These are phyloP conservation scores for Polyporus tsugae DNA, from an alignment of 1,284 basidiomycete species.

Conservation along the genomic window DNA sequence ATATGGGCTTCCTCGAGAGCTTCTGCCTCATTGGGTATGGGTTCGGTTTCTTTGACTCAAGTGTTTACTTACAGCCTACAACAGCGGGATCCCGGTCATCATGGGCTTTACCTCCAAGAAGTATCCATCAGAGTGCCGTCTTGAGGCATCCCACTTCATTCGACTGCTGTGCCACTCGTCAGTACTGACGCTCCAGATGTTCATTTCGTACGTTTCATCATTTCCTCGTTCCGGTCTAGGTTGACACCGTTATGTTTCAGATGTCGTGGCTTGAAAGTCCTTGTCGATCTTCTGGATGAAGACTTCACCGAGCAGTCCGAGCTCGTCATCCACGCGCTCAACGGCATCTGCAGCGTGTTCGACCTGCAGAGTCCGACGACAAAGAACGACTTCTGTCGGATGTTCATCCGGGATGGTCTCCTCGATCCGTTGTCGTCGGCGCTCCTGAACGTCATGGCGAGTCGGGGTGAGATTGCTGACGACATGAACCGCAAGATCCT, in stretches of 20 bases:
- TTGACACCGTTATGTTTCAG: constrained; percentile 49
- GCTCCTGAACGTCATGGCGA: constrained; percentile 86
- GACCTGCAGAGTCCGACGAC: constrained; percentile 95
- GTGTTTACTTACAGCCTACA: constrained; percentile 12
- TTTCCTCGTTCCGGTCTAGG: no score
- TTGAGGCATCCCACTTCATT: constrained; percentile 97
- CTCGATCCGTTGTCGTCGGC: constrained; percentile 93
- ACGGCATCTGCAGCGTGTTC: constrained; percentile 95
- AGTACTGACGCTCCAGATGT: constrained; percentile 95
- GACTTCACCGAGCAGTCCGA: constrained; percentile 91
- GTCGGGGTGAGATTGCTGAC: constrained; percentile 68
- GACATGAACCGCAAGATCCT: constrained; percentile 91
- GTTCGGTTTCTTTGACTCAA: not conserved
- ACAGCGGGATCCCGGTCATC: constrained; percentile 89
- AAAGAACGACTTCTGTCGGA: constrained; percentile 97
- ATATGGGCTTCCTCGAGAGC: constrained; percentile 90
- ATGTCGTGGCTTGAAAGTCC: constrained; percentile 91
- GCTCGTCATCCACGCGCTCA: constrained; percentile 93
- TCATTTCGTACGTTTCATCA: constrained; percentile 80
- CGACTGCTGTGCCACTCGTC: constrained; percentile 93
- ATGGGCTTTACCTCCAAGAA: constrained; percentile 96
- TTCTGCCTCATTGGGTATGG: constrained; percentile 92
- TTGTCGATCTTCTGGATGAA: constrained; percentile 96
- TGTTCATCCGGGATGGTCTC: constrained; percentile 96
- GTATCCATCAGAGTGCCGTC: constrained; percentile 90